Conservation (phyloP, 106 monocot genomes). For the Cymbidium sinense region DNA sequence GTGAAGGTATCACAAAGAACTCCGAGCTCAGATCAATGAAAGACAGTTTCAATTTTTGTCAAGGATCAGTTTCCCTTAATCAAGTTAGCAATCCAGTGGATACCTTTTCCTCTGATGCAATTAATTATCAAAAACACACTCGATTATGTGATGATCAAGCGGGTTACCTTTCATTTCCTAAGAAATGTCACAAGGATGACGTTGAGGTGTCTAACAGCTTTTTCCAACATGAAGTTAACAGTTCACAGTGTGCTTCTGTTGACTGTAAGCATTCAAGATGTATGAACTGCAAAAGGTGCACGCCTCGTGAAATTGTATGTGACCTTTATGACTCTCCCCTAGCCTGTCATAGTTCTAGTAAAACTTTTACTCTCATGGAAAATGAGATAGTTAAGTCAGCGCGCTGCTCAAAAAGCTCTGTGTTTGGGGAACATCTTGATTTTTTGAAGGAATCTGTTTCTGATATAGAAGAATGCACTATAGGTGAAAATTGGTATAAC, state of each 20-base stretch:
- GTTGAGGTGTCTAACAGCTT: constrained; percentile 6
- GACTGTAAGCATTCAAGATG: constrained; percentile 8
- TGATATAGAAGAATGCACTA: not conserved
- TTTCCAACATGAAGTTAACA: constrained; percentile 2
- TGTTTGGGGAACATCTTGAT: constrained; percentile 8
- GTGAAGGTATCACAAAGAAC: constrained; percentile 11
- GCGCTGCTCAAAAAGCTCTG: constrained; percentile 12
- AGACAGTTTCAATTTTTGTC: constrained; percentile 8
- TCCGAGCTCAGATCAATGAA: constrained; percentile 18
- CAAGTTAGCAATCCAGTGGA: constrained; percentile 7
- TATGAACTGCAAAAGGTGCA: constrained; percentile 7
- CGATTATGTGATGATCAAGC: constrained; percentile 9
- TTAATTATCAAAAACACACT: constrained; percentile 20
- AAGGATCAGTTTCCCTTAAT: constrained; percentile 3
- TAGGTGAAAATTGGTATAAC: not conserved
- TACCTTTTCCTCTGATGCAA: constrained; percentile 13
- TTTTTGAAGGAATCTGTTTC: not conserved
- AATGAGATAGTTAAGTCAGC: constrained; percentile 8
- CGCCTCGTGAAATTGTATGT: constrained; percentile 6
- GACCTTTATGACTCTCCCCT: constrained; percentile 13
- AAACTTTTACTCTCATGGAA: constrained; percentile 18
- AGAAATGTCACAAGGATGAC: constrained; percentile 17
- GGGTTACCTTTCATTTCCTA: constrained; percentile 14
- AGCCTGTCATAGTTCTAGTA: constrained; percentile 5
- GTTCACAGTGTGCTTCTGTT: constrained; percentile 7